Evolutionary conservation across 768 basidiomycete species (phyloP).

Genomic region (Mycena maculata): DNA sequence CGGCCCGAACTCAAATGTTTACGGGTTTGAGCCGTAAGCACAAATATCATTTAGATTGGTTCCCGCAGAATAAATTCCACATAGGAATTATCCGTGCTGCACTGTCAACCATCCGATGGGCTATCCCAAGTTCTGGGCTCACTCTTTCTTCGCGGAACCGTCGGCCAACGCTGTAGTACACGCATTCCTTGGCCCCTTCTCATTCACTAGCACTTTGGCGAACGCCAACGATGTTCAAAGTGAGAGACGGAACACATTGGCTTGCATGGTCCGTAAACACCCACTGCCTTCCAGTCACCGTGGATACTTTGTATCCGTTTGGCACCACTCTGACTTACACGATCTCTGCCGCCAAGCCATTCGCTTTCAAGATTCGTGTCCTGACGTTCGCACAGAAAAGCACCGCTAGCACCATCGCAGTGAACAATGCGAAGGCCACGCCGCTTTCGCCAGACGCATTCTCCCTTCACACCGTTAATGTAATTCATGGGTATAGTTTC

Average conservation of each 20-base stretch:
- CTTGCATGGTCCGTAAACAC: no score
- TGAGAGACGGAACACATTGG: constrained; percentile 24
- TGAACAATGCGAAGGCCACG: constrained; percentile 41
- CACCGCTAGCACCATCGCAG: constrained; percentile 46
- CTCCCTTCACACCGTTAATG: constrained; percentile 50
- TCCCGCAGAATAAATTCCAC: neutral
- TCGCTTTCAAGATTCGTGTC: constrained; percentile 53
- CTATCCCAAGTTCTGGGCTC: constrained; percentile 57
- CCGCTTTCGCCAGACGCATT: constrained; percentile 41
- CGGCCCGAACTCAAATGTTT: constrained; percentile 54
- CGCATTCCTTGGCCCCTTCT: constrained; percentile 52
- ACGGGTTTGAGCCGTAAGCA: constrained; percentile 56
- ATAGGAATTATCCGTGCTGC: constrained; percentile 57
- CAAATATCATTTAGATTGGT: no score
- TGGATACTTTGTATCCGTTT: constrained; percentile 55
- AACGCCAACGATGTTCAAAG: constrained; percentile 48
- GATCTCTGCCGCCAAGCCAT: constrained; percentile 45
- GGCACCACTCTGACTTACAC: constrained; percentile 51
- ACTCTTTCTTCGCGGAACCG: constrained; percentile 50
- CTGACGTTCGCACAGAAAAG: constrained; percentile 52
- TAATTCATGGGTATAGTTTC: constrained; percentile 13
- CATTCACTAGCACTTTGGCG: constrained; percentile 49
- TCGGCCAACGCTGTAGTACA: constrained; percentile 48
- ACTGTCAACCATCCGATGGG: constrained; percentile 57
- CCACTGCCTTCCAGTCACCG: constrained; percentile 42